These are phyloP conservation scores for Globisporangium cystogenes DNA, from an alignment of 352 stramenopile genomes.

Conservation along the genomic window DNA sequence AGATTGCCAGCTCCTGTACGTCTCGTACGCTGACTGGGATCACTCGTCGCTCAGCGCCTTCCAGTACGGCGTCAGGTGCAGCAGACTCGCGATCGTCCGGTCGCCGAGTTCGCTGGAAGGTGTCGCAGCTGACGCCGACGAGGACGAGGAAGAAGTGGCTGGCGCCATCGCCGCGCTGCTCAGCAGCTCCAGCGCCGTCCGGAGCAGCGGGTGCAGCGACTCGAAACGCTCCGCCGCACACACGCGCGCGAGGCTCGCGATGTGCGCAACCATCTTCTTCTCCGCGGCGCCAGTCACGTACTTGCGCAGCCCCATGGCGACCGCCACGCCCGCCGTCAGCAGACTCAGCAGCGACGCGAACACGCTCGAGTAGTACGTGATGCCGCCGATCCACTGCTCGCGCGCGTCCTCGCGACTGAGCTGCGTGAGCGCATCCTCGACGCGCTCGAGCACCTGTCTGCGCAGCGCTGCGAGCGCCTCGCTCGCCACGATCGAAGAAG, in stretches of 20 bases:
- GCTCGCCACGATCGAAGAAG: background rate
- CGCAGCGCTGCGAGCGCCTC: slow-evolving; percentile 16
- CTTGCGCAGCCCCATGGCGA: slow-evolving; percentile 17
- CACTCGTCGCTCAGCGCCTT: slow-evolving; percentile 6
- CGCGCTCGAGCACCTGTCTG: slow-evolving; percentile 25
- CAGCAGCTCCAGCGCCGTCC: slow-evolving; percentile 28
- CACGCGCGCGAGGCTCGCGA: slow-evolving; percentile 6
- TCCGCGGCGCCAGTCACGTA: slow-evolving; percentile 1
- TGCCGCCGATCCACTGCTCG: slow-evolving; percentile 50
- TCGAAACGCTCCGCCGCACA: slow-evolving; percentile 20
- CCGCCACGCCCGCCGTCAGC: slow-evolving; percentile 31
- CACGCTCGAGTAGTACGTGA: slow-evolving; percentile 61
- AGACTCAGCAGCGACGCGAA: slow-evolving; percentile 52
- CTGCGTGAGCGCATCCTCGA: slow-evolving; percentile 10
- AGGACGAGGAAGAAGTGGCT: background rate
- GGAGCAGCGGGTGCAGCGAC: slow-evolving; percentile 29
- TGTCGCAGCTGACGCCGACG: background rate
- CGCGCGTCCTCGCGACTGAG: slow-evolving; percentile 7
- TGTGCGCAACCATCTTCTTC: slow-evolving; percentile 10
- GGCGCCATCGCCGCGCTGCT: slow-evolving; percentile 3
- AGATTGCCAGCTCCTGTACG: too few species aligned
- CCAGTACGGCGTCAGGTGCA: slow-evolving; percentile 50
- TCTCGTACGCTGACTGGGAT: background rate
- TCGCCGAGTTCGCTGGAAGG: background rate
- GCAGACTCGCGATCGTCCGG: slow-evolving; percentile 20